Base-by-base conservation (phyloP, 164 flowering plant genomes). In the grape (Vitis vinifera) region DNA sequence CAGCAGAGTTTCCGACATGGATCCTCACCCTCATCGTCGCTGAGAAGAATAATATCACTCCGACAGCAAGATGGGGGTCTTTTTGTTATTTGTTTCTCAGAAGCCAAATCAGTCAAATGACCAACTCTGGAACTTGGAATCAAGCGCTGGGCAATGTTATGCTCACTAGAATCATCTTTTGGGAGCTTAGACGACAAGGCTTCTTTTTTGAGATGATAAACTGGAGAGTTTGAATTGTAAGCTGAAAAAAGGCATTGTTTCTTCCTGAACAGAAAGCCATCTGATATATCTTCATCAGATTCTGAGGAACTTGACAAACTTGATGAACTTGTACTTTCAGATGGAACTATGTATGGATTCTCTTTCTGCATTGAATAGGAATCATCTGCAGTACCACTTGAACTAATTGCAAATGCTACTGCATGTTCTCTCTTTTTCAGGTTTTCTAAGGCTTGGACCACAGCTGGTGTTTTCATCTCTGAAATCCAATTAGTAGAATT, bases 21-120 rank as follows among this genome's bases (percentile, higher is more conserved):
- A 47, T 52, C 69, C 27, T 78, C 78, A 65, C 62, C 69, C 15
- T 73, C 81, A 52, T 76, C 78, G 57, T 78, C 77, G 61, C 73
- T 76, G 57, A 78, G 73, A 76, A 69, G 62, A 50, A 74, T 72
- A 50, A 76, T 14, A 66, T 49, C 30, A 73, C 71, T 59, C 27
- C 29, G 58, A n/a, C 5, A 14, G 11, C 23, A 2, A 65, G 23
- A 23, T 56, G 62, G 66, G 62, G 64, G 49, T 49, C 53, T 55
- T 37, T 51, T 55, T 51, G n/a, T 15, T 58, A 37, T 68, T 30
- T 49, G 60, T 47, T 75, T 65, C 16, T 10, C 37, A 52, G 49
- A 27, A 70, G 29, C 68, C n/a, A 62, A 77, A 52, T 61, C 65
- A 62, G 60, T 58, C 51, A 44, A 59, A 60, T 55, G 66, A 60